Percentiles rank a stretch among this genome's conserved stretches.
These are phyloP conservation scores for Simplicillium sp. DNA, from an alignment of 2,329 filamentous ascomycete genomes.

Conservation along the genomic window DNA sequence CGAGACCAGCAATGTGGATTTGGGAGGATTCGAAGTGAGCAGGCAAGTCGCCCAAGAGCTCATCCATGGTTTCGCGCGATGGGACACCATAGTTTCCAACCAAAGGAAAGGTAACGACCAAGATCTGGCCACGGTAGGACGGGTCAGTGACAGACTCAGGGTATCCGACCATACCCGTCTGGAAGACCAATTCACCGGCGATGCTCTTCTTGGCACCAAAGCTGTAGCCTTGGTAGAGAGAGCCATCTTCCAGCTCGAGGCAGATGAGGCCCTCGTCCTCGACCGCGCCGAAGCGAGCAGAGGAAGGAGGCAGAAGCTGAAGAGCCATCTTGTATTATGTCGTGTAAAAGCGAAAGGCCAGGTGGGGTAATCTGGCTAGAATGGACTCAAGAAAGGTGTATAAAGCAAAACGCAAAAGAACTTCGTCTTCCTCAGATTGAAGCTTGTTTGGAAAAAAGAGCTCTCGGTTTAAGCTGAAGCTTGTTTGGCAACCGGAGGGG, in stretches of 20 bases:
- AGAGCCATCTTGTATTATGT: slow-evolving; percentile 20
- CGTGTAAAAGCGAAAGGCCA: slow-evolving; percentile 1
- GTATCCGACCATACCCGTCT: slow-evolving; percentile 99
- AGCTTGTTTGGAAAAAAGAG: slow-evolving; percentile 2
- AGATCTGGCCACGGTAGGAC: slow-evolving; percentile 84
- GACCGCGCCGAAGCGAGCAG: slow-evolving; percentile 44
- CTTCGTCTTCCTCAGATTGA: slow-evolving; percentile 1
- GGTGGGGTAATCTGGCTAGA: background rate
- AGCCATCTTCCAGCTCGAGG: slow-evolving; percentile 88
- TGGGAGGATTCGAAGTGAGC: slow-evolving; percentile 87
- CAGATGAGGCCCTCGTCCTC: slow-evolving; percentile 59
- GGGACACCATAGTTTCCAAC: slow-evolving; percentile 98
- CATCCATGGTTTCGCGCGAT: slow-evolving; percentile 73
- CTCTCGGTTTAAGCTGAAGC: background rate
- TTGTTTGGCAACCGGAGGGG: slow-evolving; percentile 1
- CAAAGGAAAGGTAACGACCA: slow-evolving; percentile 92
- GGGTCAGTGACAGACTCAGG: slow-evolving; percentile 87
- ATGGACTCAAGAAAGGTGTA: background rate
- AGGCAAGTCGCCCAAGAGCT: slow-evolving; percentile 75
- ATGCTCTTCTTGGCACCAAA: slow-evolving; percentile 94
- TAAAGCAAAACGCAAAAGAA: background rate
- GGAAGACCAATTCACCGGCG: slow-evolving; percentile 95
- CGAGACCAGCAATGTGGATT: slow-evolving; percentile 89
- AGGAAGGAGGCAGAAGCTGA: slow-evolving; percentile 42
- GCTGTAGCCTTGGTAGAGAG: slow-evolving; percentile 86